These are phyloP conservation scores for Acorus calamus DNA, from an alignment of 106 monocot genomes.

Conservation along the genomic window DNA sequence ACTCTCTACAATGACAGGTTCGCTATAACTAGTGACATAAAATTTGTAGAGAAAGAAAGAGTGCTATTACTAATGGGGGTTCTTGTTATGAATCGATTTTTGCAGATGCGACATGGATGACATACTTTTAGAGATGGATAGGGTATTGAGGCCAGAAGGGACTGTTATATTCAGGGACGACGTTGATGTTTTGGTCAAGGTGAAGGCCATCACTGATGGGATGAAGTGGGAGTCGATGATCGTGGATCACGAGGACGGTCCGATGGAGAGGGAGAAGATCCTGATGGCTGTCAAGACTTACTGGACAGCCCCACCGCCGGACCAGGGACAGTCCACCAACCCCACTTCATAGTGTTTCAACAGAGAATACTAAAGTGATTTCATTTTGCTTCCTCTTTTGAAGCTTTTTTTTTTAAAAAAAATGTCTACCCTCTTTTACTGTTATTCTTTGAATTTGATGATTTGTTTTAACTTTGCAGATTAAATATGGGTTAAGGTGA, in stretches of 20 bases:
- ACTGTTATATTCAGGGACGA: conserved; percentile 43
- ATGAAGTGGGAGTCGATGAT: conserved; percentile 44
- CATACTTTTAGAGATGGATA: conserved; percentile 51
- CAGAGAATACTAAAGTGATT: too few relatives aligned
- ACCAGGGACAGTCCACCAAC: too few relatives aligned
- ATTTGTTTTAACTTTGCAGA: too few relatives aligned
- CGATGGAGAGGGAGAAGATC: conserved; percentile 34
- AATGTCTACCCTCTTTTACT: too few relatives aligned
- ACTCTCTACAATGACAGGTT: conserved; percentile 49
- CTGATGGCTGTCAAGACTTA: conserved; percentile 28
- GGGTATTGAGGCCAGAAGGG: conserved; percentile 41
- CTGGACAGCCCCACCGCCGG: conserved; percentile 19
- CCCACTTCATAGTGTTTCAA: too few relatives aligned
- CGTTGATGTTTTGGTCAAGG: conserved; percentile 30
- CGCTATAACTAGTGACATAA: background rate
- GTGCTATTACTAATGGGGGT: too few relatives aligned
- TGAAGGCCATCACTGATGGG: conserved; percentile 23
- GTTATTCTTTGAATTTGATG: too few relatives aligned
- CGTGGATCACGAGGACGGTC: conserved; percentile 45
- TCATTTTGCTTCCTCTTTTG: too few relatives aligned
- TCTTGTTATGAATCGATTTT: background rate
- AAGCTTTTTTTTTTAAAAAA: too few relatives aligned
- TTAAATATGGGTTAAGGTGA: too few relatives aligned
- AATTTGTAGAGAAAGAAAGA: background rate
- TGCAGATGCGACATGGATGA: conserved; percentile 33